These are phyloP conservation scores for Nemophila menziesii DNA, from an alignment of 257 asterid genomes.

Conservation along the genomic window DNA sequence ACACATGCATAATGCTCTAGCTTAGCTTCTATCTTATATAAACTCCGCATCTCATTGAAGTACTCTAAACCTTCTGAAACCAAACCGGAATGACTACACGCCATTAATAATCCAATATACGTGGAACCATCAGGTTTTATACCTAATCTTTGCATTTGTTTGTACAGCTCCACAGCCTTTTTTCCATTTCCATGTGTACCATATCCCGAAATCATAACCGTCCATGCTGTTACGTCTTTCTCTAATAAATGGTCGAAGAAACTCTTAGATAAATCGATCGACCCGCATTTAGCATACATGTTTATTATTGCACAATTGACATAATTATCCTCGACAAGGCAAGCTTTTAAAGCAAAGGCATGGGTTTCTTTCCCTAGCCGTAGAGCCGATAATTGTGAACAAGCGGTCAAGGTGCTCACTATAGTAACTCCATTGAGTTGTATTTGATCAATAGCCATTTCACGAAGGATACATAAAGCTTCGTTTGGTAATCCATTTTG, in stretches of 20 bases:
- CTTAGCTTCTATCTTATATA: constrained; percentile 16
- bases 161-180: constrained; percentile 15
- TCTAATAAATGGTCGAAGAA: constrained; percentile 12
- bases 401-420: constrained; percentile 19
- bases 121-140: constrained; percentile 18
- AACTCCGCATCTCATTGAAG: constrained; percentile 17
- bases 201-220: constrained; percentile 22
- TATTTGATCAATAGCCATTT: constrained; percentile 12
- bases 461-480: constrained; percentile 15
- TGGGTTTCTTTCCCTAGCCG: constrained; percentile 23
- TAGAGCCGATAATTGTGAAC: constrained; percentile 20
- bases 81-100: constrained; percentile 25
- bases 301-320: constrained; percentile 22
- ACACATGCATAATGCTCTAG: constrained; percentile 26
- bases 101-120: constrained; percentile 16
- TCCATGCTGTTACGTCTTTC: constrained; percentile 20
- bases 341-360: constrained; percentile 19
- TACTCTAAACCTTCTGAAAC: constrained; percentile 19
- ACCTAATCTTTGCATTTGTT: constrained; percentile 12
- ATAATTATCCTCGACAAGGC: constrained; percentile 12
- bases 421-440: constrained; percentile 20
- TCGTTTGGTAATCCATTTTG: constrained; percentile 14
- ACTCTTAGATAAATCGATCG: constrained; percentile 12
- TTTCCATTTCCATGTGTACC: constrained; percentile 27
- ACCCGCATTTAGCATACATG: constrained; percentile 27